Percentiles rank a stretch among this genome's conserved stretches.
phyloP scores from a whole-genome alignment of 1,284 basidiomycete species.

The Filobasidium uniguttulatum region DNA sequence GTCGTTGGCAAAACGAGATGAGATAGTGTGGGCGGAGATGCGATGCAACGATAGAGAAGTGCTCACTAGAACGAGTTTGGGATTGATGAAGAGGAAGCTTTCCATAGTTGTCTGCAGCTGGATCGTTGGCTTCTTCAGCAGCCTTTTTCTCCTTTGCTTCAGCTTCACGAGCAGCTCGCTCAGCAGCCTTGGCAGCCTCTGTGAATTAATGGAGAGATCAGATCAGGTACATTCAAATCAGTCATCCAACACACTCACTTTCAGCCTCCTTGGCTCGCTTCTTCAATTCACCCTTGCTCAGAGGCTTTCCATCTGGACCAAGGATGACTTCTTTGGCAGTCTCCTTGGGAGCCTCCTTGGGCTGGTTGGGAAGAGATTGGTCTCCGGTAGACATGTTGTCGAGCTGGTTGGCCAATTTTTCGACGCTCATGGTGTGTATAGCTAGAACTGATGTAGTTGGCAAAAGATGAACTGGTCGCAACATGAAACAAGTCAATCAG shows the following conservation, averaged over 20 bases:
- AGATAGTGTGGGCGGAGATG: slow-evolving; percentile 32
- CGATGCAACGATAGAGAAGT: neutral
- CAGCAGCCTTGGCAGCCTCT: slow-evolving; percentile 72
- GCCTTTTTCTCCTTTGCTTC: slow-evolving; percentile 14
- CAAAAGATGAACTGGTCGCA: too few relatives aligned
- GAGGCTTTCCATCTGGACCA: slow-evolving; percentile 13
- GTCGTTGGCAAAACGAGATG: slow-evolving; percentile 20
- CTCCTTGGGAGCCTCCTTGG: slow-evolving; percentile 3
- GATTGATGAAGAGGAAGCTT: slow-evolving; percentile 85
- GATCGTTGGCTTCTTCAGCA: slow-evolving; percentile 44
- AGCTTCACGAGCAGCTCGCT: slow-evolving; percentile 39
- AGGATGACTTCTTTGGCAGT: slow-evolving; percentile 4
- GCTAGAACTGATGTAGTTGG: too few relatives aligned
- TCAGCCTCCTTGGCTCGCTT: slow-evolving; percentile 84
- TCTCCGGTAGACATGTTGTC: neutral
- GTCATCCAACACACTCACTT: slow-evolving; percentile 35
- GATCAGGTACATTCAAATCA: neutral
- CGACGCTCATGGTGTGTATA: slow-evolving; percentile 6
- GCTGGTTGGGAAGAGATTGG: neutral
- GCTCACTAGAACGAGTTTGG: slow-evolving; percentile 45
- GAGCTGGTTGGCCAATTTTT: slow-evolving; percentile 1
- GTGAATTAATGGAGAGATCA: neutral
- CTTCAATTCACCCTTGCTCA: slow-evolving; percentile 72
- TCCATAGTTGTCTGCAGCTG: slow-evolving; percentile 75
- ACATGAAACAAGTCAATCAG: too few relatives aligned